Percentiles rank a stretch among this genome's conserved stretches.
Evolutionary conservation across 768 basidiomycete genomes (phyloP).

Genomic region (Obba rivulosa): DNA sequence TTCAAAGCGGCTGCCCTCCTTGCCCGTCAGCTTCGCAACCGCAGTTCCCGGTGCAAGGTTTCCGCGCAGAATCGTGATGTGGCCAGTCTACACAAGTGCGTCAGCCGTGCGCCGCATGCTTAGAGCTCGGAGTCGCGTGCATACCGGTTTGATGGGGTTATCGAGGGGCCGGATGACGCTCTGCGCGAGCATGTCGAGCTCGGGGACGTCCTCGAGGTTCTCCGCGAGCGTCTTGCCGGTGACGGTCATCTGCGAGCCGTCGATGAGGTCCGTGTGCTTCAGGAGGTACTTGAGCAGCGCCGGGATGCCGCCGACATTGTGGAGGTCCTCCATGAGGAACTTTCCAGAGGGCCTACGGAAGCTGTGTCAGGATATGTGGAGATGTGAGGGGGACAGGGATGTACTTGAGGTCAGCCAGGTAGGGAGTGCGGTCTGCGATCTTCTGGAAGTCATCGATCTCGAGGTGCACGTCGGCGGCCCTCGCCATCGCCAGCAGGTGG

Average conservation of each 20-base stretch:
- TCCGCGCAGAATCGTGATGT: constrained; percentile 83
- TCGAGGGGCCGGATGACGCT: constrained; percentile 68
- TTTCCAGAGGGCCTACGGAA: constrained; percentile 65
- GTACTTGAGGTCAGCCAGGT: constrained; percentile 77
- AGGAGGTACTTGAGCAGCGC: constrained; percentile 81
- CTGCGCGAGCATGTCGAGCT: constrained; percentile 67
- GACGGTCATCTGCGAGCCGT: constrained; percentile 80
- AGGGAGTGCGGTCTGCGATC: constrained; percentile 75
- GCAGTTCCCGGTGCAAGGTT: constrained; percentile 83
- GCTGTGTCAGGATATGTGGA: too few species aligned
- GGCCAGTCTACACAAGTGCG: constrained; percentile 49
- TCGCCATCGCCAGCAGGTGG: constrained; percentile 80
- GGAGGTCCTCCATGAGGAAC: constrained; percentile 89
- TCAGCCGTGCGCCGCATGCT: not conserved
- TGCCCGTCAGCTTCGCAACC: constrained; percentile 91
- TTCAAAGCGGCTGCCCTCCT: constrained; percentile 84
- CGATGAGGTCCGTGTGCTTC: constrained; percentile 71
- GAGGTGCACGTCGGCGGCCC: constrained; percentile 69
- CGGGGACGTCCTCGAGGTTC: constrained; percentile 74
- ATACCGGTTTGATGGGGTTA: constrained; percentile 69
- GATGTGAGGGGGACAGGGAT: constrained; percentile 11
- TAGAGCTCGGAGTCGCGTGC: not conserved
- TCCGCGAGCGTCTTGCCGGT: constrained; percentile 88
- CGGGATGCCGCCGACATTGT: constrained; percentile 80
- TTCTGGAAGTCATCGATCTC: constrained; percentile 84